These are phyloP conservation scores for Hebeloma cylindrosporum DNA, from an alignment of 768 basidiomycete genomes.

Conservation along the genomic window DNA sequence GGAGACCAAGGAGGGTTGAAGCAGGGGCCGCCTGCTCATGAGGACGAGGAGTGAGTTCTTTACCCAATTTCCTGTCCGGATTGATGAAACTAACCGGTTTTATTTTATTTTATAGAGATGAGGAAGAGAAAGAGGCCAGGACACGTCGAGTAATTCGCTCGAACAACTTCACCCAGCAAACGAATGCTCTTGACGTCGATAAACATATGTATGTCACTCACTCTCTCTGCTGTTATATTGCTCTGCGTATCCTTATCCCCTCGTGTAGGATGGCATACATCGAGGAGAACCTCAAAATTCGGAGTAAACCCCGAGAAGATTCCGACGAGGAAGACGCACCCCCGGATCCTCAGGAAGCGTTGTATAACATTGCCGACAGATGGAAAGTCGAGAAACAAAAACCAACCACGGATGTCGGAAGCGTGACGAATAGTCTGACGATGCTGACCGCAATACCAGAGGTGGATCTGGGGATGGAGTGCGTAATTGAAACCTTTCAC, in stretches of 20 bases:
- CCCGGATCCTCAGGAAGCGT: constrained; percentile 73
- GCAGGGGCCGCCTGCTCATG: constrained; percentile 49
- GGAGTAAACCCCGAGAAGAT: constrained; percentile 54
- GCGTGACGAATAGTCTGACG: constrained; percentile 86
- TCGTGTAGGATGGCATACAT: constrained; percentile 93
- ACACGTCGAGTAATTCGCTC: constrained; percentile 73
- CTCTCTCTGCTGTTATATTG: not conserved
- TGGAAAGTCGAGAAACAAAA: constrained; percentile 61
- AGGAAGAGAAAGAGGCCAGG: constrained; percentile 66
- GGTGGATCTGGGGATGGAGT: constrained; percentile 99
- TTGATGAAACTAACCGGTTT: not conserved
- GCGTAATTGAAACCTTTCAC: constrained; percentile 32
- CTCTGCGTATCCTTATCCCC: not conserved
- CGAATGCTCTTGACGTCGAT: constrained; percentile 93
- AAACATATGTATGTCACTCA: constrained; percentile 83
- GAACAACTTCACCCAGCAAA: constrained; percentile 98
- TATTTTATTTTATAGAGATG: constrained; percentile 42
- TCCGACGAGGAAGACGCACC: constrained; percentile 44
- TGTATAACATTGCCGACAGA: constrained; percentile 70
- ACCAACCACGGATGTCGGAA: constrained; percentile 79
- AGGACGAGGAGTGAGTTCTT: constrained; percentile 57
- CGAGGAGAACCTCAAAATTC: constrained; percentile 85
- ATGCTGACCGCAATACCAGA: constrained; percentile 99
- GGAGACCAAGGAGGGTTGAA: constrained; percentile 54
- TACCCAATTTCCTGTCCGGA: not conserved